A percentile compares a stretch with the other conserved stretches of the same genome.
These are phyloP conservation scores for Plasmodium blacklocki DNA, from an alignment of 169 alveolate genomes.

Conservation along the genomic window DNA sequence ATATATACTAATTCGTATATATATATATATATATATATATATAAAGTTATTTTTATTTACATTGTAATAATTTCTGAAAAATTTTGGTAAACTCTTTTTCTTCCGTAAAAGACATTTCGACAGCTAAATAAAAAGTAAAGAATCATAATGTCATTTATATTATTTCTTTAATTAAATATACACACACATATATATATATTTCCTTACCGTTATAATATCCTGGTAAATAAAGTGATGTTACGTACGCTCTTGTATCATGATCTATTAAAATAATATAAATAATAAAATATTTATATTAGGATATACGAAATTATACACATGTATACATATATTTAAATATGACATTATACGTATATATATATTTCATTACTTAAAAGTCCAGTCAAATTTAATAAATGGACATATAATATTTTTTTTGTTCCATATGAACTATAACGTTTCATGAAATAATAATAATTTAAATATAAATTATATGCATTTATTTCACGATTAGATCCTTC, in stretches of 20 bases:
- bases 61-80: slow-evolving; percentile 12
- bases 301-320: too few relatives aligned
- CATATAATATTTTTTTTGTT: slow-evolving; percentile 10
- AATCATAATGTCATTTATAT: too few relatives aligned
- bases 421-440: slow-evolving; percentile 16
- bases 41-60: slow-evolving; percentile 18
- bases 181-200: too few relatives aligned
- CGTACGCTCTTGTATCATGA: slow-evolving; percentile 26
- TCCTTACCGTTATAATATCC: slow-evolving; percentile 53
- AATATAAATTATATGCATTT: slow-evolving; percentile 19
- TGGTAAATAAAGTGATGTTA: slow-evolving; percentile 31
- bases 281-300: neutral
- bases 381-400: slow-evolving; percentile 27
- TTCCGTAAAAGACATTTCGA: slow-evolving; percentile 20
- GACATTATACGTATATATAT: too few relatives aligned
- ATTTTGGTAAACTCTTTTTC: neutral
- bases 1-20: too few relatives aligned
- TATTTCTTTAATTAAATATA: too few relatives aligned
- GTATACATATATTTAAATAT: too few relatives aligned
- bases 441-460: slow-evolving; percentile 24
- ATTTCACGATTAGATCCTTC: neutral
- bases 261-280: slow-evolving; percentile 7
- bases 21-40: too few relatives aligned
- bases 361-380: slow-evolving; percentile 30
- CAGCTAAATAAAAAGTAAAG: too few relatives aligned